These are phyloP conservation scores for Didymella segeticola DNA, from an alignment of 2,329 filamentous ascomycete genomes.

Conservation along the genomic window DNA sequence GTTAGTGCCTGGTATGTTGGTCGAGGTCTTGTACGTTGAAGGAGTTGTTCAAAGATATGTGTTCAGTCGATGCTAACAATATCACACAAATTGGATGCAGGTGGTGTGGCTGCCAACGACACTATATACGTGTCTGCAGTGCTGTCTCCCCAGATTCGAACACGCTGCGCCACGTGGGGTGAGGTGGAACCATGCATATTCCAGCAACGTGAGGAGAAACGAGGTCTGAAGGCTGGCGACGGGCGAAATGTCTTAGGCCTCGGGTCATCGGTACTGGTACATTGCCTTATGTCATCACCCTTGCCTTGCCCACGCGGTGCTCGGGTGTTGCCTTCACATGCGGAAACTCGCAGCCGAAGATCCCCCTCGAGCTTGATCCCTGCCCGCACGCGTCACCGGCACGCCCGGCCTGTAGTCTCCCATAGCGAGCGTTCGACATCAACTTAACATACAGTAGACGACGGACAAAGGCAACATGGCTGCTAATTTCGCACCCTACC, in stretches of 20 bases:
- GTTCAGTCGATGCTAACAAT: neutral
- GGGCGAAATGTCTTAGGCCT: conserved; percentile 3
- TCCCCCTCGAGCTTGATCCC: conserved; percentile 21
- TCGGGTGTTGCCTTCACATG: conserved; percentile 22
- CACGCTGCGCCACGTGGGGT: conserved; percentile 30
- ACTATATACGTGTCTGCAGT: conserved; percentile 41
- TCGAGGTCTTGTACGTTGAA: neutral
- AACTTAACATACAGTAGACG: neutral
- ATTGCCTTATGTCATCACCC: conserved; percentile 11
- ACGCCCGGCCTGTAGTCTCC: conserved; percentile 12
- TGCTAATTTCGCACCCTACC: conserved; percentile 88
- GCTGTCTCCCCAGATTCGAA: conserved; percentile 23
- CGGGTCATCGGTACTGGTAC: neutral
- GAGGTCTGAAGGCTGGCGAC: conserved; percentile 19
- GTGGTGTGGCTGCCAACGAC: conserved; percentile 38
- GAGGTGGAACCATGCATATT: conserved; percentile 39
- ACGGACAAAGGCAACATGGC: conserved; percentile 27
- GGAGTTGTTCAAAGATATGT: neutral
- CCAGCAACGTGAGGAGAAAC: conserved; percentile 11
- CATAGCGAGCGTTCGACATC: neutral
- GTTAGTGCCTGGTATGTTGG: neutral
- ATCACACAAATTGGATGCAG: conserved; percentile 6
- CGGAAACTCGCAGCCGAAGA: conserved; percentile 2
- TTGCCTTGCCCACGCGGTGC: neutral
- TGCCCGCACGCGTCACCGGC: conserved; percentile 23